Conservation (phyloP, 2,329 filamentous ascomycete species). For the Botrytis elliptica region DNA sequence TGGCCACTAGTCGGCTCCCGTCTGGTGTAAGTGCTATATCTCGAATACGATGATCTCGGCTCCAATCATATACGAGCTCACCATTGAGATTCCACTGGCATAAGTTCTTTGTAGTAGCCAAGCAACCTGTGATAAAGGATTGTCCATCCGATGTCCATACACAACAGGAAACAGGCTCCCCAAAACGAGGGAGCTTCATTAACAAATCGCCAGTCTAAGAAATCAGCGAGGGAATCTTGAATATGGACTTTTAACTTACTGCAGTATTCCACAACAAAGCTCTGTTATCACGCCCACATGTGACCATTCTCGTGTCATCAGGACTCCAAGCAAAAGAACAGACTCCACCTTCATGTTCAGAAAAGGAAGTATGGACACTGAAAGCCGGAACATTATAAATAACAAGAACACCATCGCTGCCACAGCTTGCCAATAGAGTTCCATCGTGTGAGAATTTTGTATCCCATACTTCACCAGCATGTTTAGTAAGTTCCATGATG, state of each 20-base stretch:
- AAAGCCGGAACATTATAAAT: constrained; percentile 81
- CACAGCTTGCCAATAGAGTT: constrained; percentile 75
- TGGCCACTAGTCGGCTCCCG: constrained; percentile 75
- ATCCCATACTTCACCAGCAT: constrained; percentile 86
- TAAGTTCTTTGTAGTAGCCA: constrained; percentile 66
- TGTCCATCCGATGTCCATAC: constrained; percentile 82
- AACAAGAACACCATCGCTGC: constrained; percentile 69
- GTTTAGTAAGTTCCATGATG: constrained; percentile 67
- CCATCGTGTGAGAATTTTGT: constrained; percentile 89
- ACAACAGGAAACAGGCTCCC: constrained; percentile 83
- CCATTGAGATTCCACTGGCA: constrained; percentile 69
- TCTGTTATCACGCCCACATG: constrained; percentile 72
- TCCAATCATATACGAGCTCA: constrained; percentile 63
- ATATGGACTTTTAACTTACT: constrained; percentile 47
- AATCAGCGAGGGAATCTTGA: constrained; percentile 27
- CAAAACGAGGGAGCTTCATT: constrained; percentile 65
- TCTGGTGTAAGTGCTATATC: constrained; percentile 82
- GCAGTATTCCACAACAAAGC: constrained; percentile 74
- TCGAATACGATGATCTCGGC: constrained; percentile 71
- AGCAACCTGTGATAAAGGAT: constrained; percentile 75
- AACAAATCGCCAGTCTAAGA: constrained; percentile 61
- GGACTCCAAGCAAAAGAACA: constrained; percentile 89
- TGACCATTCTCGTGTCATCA: constrained; percentile 81
- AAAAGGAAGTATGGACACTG: constrained; percentile 58
- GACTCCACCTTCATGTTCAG: constrained; percentile 68